Conservation (phyloP, 129 eudicot species). For the Smallanthus sonchifolius region DNA sequence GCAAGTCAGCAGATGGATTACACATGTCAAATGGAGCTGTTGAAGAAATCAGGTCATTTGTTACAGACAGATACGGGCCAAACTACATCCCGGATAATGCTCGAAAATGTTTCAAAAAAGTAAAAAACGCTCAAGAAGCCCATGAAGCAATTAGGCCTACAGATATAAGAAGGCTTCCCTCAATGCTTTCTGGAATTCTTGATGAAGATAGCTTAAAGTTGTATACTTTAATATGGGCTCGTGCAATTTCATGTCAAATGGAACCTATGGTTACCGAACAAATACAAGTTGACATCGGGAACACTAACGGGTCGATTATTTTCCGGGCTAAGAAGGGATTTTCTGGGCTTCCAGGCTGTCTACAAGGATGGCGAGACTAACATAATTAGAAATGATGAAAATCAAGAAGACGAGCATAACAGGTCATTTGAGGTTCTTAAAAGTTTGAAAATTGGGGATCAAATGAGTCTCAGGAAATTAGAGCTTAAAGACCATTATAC, state of each 20-base stretch:
- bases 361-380: constrained; percentile 59
- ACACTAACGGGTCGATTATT: constrained; percentile 40
- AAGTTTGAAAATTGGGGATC: constrained; percentile 40
- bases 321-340: constrained; percentile 54
- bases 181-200: constrained; percentile 50
- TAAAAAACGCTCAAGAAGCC: constrained; percentile 94
- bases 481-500: constrained; percentile 73
- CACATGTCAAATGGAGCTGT: constrained; percentile 80
- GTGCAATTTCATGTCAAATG: constrained; percentile 94
- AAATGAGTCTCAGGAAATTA: constrained; percentile 37
- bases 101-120: constrained; percentile 76
- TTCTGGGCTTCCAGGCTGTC: constrained; percentile 71
- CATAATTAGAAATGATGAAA: constrained; percentile 34
- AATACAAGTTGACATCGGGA: constrained; percentile 73
- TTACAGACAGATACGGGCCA: constrained; percentile 57
- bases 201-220: constrained; percentile 82
- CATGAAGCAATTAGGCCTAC: constrained; percentile 98
- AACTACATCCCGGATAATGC: constrained; percentile 42
- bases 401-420: constrained; percentile 33
- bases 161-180: constrained; percentile 64
- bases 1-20: constrained; percentile 65
- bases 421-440: constrained; percentile 43
- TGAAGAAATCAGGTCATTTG: constrained; percentile 50
- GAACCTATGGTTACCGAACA: constrained; percentile 61
- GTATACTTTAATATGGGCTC: constrained; percentile 84